Conservation (phyloP, 2,329 filamentous ascomycete genomes). For the Ophiostoma perfectum region DNA sequence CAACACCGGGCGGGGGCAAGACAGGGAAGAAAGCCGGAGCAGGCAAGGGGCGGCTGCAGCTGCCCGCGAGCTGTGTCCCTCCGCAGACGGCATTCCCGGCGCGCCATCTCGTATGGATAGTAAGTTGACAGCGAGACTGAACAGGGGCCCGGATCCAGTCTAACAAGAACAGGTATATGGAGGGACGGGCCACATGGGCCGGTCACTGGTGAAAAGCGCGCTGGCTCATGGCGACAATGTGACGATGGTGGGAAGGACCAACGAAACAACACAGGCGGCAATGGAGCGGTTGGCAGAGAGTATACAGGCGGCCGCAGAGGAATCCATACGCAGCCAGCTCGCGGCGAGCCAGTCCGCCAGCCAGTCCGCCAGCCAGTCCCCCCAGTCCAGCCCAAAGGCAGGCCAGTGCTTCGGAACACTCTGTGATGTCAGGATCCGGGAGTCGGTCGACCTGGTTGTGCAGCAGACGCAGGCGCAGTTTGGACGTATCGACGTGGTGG, state of each 20-base stretch:
- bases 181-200: conserved; percentile 94
- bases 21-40: neutral
- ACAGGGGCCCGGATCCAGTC: neutral
- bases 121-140: conserved; percentile 41
- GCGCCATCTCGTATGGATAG: conserved; percentile 82
- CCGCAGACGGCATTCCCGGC: conserved; percentile 64
- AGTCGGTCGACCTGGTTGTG: conserved; percentile 69
- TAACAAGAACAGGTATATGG: conserved; percentile 67
- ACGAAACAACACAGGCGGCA: conserved; percentile 66
- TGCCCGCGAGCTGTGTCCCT: conserved; percentile 83
- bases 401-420: conserved; percentile 37
- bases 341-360: neutral
- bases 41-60: conserved; percentile 28
- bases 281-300: conserved; percentile 59
- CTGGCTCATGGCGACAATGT: conserved; percentile 78
- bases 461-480: conserved; percentile 67
- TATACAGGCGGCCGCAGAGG: conserved; percentile 47
- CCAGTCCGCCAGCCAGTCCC: neutral
- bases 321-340: too few species aligned
- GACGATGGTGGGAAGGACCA: conserved; percentile 75
- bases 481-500: conserved; percentile 79
- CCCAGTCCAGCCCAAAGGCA: too few species aligned
- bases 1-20: too few species aligned
- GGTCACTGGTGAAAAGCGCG: conserved; percentile 77
- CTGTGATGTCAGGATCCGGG: conserved; percentile 80